Base-by-base conservation (phyloP, 352 stramenopile species). In the Phytopythium montanum region DNA sequence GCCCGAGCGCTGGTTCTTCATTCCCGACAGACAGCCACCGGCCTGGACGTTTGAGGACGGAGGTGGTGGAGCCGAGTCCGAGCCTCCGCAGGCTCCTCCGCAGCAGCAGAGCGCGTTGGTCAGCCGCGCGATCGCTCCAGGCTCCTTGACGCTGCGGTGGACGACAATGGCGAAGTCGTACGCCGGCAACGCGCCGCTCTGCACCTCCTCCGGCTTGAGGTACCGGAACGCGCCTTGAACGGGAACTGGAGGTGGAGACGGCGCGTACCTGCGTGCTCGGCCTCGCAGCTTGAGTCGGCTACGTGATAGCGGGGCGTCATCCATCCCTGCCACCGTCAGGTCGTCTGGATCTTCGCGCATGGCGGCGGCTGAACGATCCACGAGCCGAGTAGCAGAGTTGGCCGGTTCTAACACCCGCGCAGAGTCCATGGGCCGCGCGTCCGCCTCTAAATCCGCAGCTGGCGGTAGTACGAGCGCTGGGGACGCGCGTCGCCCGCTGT, bases 101-200 rank as follows among this genome's bases (percentile, higher is more conserved):
- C 75, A 88, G 54, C 76, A 82, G 45, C 72, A 86, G 1, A 81
- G 21, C 18, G 66, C 66, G 61, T 50, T 44, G 7, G 80, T 19
- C 39, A 70, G 45, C 25, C 70, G 56, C 6, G 44, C 42, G 0
- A 88, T 3, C 29, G 62, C 66, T 0, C 74, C 76, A 5, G 80
- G 72, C 36, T 72, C 16, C 14, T 77, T 67, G 34, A 92, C 73
- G 50, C 69, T 84, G 48, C 85, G 85, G 62, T 93, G 88, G 28
- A 77, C 81, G 53, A 95, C 87, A 28, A 95, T 73, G 0, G 81
- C 83, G 64, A 88, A 95, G 60, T 95, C 85, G 69, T 93, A 95
- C 33, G 69, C 53, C 18, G 80, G 76, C 26, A 85, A 45, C 18
- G 68, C 60, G 6, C 79, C 82, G 42, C 67, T 84, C 62, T 81